These are phyloP conservation scores for Pythium aristosporum DNA, from an alignment of 352 stramenopile genomes.

Conservation along the genomic window DNA sequence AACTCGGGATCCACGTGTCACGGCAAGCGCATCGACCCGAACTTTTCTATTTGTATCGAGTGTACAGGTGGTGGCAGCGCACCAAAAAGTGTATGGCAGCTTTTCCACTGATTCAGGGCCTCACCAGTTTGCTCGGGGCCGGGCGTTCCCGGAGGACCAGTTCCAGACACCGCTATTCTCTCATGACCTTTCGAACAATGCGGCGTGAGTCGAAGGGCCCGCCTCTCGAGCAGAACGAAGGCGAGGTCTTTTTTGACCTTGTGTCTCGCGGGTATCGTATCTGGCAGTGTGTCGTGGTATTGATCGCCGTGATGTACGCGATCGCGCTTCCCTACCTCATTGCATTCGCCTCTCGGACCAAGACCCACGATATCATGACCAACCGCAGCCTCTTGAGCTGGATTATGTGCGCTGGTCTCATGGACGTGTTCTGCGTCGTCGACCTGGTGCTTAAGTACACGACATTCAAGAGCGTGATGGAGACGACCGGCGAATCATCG, in stretches of 20 bases:
- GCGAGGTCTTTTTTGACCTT: conserved; percentile 56
- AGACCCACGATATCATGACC: conserved; percentile 13
- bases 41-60: conserved; percentile 50
- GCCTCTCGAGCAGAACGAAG: conserved; percentile 10
- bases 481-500: conserved; percentile 23
- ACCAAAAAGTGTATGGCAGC: conserved; percentile 16
- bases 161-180: conserved; percentile 9
- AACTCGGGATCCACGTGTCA: conserved; percentile 53
- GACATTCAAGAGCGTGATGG: conserved; percentile 47
- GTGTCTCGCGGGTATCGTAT: conserved; percentile 47
- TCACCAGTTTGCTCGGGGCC: background rate
- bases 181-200: conserved; percentile 1
- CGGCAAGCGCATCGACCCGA: conserved; percentile 53
- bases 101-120: background rate
- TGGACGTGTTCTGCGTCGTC: conserved; percentile 56
- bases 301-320: conserved; percentile 57
- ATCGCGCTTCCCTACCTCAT: conserved; percentile 58
- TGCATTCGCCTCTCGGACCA: conserved; percentile 48
- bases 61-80: conserved; percentile 45
- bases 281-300: conserved; percentile 53
- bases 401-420: conserved; percentile 35
- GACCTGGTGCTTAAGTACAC: conserved; percentile 57
- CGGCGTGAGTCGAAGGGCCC: background rate
- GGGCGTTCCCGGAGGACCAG: background rate
- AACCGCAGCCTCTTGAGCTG: conserved; percentile 24